These are phyloP conservation scores for Penstemon barbatus DNA, from an alignment of 257 asterid species.

Conservation along the genomic window DNA sequence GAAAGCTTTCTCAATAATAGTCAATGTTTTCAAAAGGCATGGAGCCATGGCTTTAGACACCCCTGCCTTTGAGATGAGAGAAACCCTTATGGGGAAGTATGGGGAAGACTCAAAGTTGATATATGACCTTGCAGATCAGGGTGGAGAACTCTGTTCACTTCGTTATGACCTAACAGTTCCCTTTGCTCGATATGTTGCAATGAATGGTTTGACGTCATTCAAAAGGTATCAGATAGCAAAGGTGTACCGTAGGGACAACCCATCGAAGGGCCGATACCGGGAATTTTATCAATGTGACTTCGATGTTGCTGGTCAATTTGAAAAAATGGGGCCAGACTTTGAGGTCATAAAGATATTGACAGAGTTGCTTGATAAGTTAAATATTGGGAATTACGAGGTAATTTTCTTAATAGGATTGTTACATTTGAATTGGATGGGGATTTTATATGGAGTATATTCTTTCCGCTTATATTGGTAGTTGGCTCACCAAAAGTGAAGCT, in stretches of 20 bases:
- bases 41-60: conserved; percentile 93
- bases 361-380: conserved; percentile 84
- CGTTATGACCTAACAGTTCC: conserved; percentile 98
- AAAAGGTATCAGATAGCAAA: conserved; percentile 96
- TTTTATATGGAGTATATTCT: not conserved
- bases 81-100: conserved; percentile 94
- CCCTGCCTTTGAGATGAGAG: conserved; percentile 91
- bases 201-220: conserved; percentile 85
- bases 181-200: conserved; percentile 85
- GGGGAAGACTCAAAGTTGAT: conserved; percentile 97
- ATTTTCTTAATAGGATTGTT: conserved; percentile 5
- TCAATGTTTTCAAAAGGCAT: conserved; percentile 82
- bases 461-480: not conserved
- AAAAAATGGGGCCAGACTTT: conserved; percentile 94
- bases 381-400: conserved; percentile 94
- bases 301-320: conserved; percentile 92
- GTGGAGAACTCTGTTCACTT: conserved; percentile 97
- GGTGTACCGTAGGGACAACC: conserved; percentile 94
- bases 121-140: conserved; percentile 99
- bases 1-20: conserved; percentile 68
- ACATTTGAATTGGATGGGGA: conserved; percentile 1
- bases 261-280: conserved; percentile 94
- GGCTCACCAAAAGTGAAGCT: not conserved
- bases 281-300: conserved; percentile 97
- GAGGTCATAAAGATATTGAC: conserved; percentile 82